phyloP scores from a whole-genome alignment of 495 filamentous ascomycete genomes.

The Pyrenula aspistea region DNA sequence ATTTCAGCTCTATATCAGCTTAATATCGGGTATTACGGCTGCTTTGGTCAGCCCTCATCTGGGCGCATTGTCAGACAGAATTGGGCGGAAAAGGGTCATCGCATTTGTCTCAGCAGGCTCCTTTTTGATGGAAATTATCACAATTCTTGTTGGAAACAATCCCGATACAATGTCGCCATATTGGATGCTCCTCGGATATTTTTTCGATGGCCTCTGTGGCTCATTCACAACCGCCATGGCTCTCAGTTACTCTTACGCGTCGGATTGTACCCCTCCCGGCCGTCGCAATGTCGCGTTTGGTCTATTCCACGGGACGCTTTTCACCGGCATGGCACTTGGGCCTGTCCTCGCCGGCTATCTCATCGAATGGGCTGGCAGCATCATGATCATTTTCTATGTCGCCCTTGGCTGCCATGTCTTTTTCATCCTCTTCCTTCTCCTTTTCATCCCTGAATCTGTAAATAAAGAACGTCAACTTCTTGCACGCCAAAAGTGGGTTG shows the following conservation, averaged over 20 bases:
- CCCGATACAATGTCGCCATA: constrained; percentile 59
- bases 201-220: constrained; percentile 71
- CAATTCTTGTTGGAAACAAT: constrained; percentile 61
- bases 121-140: constrained; percentile 58
- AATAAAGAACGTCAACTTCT: constrained; percentile 50
- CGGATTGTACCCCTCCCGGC: constrained; percentile 74
- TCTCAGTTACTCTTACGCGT: constrained; percentile 69
- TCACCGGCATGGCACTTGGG: constrained; percentile 73
- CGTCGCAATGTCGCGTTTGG: constrained; percentile 77
- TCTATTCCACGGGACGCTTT: constrained; percentile 78
- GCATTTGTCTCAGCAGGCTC: constrained; percentile 53
- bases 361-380: constrained; percentile 52
- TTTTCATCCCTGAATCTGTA: constrained; percentile 74
- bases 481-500: constrained; percentile 54
- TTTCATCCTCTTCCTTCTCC: constrained; percentile 55
- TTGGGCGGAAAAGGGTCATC: constrained; percentile 66
- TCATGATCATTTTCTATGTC: constrained; percentile 68
- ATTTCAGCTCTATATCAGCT: constrained; percentile 61
- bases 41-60: constrained; percentile 72
- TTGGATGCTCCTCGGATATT: constrained; percentile 59
- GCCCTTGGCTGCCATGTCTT: constrained; percentile 56
- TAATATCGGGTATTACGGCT: constrained; percentile 57
- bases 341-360: constrained; percentile 69
- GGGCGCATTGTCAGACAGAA: constrained; percentile 76
- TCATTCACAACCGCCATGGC: constrained; percentile 79